These are phyloP conservation scores for Suillus decipiens DNA, from an alignment of 768 basidiomycete species.

Conservation along the genomic window DNA sequence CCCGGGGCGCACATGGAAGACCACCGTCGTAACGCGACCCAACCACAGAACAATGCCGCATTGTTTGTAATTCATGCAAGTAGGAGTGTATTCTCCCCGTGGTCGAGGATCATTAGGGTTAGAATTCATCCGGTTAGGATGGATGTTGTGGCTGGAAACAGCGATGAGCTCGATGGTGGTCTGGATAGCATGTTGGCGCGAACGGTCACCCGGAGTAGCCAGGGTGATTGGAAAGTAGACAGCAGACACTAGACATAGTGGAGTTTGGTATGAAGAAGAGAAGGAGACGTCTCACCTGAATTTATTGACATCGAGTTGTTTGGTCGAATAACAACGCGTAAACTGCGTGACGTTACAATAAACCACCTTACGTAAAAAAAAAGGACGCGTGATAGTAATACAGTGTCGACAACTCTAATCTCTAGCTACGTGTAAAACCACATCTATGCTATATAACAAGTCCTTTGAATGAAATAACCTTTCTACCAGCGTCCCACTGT, in stretches of 20 bases:
- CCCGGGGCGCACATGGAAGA: conserved; percentile 16
- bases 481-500: conserved; percentile 27
- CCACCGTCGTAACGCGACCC: conserved; percentile 14
- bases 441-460: not conserved
- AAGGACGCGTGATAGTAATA: too few relatives aligned
- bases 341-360: conserved; percentile 6
- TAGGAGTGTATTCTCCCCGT: conserved; percentile 28
- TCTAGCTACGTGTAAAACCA: not conserved
- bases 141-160: conserved; percentile 54
- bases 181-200: conserved; percentile 23
- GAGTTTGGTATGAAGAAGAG: not conserved
- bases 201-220: conserved; percentile 53
- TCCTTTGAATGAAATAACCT: not conserved
- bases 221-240: conserved; percentile 33
- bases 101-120: conserved; percentile 57
- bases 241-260: conserved; percentile 1
- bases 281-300: not conserved
- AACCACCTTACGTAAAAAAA: not conserved
- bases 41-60: conserved; percentile 22
- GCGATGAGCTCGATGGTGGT: conserved; percentile 33
- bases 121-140: conserved; percentile 52
- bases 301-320: conserved; percentile 2
- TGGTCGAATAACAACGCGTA: conserved; percentile 3
- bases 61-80: conserved; percentile 24
- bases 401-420: conserved; percentile 2